Evolutionary conservation across 2,329 filamentous ascomycete species (phyloP), one percentile per base, ranked within the genome.

Genomic region (Lasiodiplodia gonubiensis): DNA sequence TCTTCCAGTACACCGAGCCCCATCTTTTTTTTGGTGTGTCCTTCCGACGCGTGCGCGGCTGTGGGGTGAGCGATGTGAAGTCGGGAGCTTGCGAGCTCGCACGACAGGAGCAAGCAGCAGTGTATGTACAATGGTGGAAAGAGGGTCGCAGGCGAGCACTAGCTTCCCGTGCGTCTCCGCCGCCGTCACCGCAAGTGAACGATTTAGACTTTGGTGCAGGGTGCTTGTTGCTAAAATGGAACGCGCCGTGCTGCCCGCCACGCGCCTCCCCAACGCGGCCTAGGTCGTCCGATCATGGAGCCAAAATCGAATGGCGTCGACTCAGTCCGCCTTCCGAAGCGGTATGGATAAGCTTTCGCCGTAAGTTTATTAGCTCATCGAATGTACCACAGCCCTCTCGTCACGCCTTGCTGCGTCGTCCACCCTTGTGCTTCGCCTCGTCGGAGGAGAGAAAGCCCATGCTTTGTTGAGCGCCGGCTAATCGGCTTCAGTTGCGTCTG

Each of bases 1-100:
- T 91, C 87, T 73, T 94, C 88, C 68, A 95, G 84, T 68, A 96
- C 88, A 63, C 92, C 90, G 70, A 95, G 84, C 53, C 89, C 88
- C 89, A 91, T 91, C 64, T 53, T 66, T 69, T 21, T n/a, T 30
- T 35, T 27, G n/a, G 18, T 46, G n/a, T 33, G 51, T n/a, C 23
- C 23, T n/a, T n/a, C n/a, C n/a, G n/a, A 16, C 51, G 48, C 16
- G 33, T 11, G 52, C 52, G 11, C 53, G 37, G 55, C 55, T 25
- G 55, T 39, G 42, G 35, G 33, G 53, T 39, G 35, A 37, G 27
- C 27, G 30, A 33, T 14, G 10, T 10, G 18, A 23, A 27, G 8
- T 14, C 11, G 49, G 16, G 25, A 35, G 52, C 30, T 33, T 33
- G 30, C 30, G 30, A 33, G 30, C 30, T 33, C 30, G 30, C 30